These are phyloP conservation scores for Coelastrella sp. DNA, from an alignment of 139 green algal genomes.

Conservation along the genomic window DNA sequence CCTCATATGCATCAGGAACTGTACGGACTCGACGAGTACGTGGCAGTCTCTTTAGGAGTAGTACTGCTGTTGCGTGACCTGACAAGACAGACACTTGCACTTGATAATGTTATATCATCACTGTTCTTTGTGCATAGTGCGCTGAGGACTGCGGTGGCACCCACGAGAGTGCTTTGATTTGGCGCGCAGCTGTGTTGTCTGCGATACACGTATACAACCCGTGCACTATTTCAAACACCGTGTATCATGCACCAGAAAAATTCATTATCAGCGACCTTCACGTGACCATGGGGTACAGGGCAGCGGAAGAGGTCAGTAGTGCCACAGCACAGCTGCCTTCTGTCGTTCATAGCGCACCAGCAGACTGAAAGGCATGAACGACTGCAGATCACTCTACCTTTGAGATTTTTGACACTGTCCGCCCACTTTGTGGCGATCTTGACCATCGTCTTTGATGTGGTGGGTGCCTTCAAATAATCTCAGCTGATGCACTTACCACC, in stretches of 20 bases:
- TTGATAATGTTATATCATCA: too few species aligned
- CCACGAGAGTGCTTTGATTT: background rate
- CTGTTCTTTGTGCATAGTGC: background rate
- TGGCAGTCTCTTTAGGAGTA: too few species aligned
- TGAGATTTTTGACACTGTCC: slow-evolving; percentile 57
- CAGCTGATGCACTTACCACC: background rate
- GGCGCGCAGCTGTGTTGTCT: background rate
- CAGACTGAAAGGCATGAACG: background rate
- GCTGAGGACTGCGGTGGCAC: background rate
- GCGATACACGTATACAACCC: background rate
- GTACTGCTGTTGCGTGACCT: too few species aligned
- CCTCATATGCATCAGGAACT: too few species aligned
- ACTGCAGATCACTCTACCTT: slow-evolving; percentile 59
- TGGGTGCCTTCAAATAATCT: background rate
- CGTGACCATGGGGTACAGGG: slow-evolving; percentile 10
- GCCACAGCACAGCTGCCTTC: background rate
- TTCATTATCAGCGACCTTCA: background rate
- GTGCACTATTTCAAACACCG: background rate
- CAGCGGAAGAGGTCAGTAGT: slow-evolving; percentile 39
- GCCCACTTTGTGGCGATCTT: slow-evolving; percentile 60
- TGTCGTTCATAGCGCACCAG: too few species aligned
- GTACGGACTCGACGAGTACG: too few species aligned
- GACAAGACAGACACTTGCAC: too few species aligned
- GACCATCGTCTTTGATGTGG: slow-evolving; percentile 60
- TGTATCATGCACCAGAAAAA: too few species aligned